phyloP scores from a whole-genome alignment of 805 yeast genomes.

The Yamadazyma paraphyllophila region DNA sequence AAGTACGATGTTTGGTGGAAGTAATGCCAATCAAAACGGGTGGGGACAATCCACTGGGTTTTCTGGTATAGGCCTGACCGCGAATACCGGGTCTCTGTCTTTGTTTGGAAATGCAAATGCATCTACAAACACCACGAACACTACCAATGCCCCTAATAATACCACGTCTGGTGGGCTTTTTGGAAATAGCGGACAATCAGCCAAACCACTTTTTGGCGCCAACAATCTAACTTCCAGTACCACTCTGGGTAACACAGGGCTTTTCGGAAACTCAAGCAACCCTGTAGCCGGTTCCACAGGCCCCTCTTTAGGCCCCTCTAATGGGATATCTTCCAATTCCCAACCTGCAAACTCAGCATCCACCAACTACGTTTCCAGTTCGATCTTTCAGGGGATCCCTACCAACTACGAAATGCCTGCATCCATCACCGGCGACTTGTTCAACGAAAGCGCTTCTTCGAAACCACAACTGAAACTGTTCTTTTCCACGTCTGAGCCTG shows the following conservation, averaged over 20 bases:
- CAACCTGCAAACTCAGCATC: constrained; percentile 9
- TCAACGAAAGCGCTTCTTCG: not conserved
- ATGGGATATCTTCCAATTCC: too few relatives aligned
- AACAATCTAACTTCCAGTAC: not conserved
- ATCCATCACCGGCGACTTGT: constrained; percentile 13
- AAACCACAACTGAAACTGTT: not conserved
- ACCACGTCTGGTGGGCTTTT: too few relatives aligned
- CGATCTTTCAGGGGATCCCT: constrained; percentile 10
- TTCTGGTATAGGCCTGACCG: not conserved
- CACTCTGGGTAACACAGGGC: constrained; percentile 13
- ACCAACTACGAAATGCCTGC: constrained; percentile 14
- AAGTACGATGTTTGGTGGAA: constrained; percentile 3
- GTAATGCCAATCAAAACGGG: constrained; percentile 5
- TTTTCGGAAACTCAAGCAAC: constrained; percentile 23
- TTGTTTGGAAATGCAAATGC: constrained; percentile 21
- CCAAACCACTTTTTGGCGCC: not conserved
- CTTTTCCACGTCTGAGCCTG: not conserved
- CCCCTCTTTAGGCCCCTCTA: too few relatives aligned
- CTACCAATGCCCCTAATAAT: too few relatives aligned
- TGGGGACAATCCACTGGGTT: constrained; percentile 11
- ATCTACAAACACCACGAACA: not conserved
- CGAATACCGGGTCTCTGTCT: constrained; percentile 1
- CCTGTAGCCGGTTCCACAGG: constrained; percentile 2
- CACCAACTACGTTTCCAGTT: constrained; percentile 8
- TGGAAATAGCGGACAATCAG: too few relatives aligned